Conservation (phyloP, 2,329 filamentous ascomycete genomes). For the Botrytis byssoidea region DNA sequence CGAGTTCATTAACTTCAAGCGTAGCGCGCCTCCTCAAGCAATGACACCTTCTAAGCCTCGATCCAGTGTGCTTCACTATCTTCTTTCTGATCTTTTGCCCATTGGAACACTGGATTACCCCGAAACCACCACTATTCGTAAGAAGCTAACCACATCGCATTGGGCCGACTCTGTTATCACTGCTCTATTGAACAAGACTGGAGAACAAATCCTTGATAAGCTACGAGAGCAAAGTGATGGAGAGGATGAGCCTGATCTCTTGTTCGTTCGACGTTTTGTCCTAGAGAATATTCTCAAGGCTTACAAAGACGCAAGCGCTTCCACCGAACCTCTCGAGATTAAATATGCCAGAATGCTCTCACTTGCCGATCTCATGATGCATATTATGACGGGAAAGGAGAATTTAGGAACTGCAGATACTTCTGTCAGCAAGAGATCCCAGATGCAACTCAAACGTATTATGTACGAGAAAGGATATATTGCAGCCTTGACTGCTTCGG, state of each 20-base stretch:
- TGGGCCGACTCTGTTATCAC: conserved; percentile 87
- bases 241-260: conserved; percentile 78
- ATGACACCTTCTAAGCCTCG: conserved; percentile 88
- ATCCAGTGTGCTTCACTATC: conserved; percentile 88
- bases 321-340: conserved; percentile 75
- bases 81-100: conserved; percentile 75
- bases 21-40: conserved; percentile 78
- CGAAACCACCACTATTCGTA: conserved; percentile 76
- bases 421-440: conserved; percentile 52
- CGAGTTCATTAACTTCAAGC: conserved; percentile 98
- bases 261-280: conserved; percentile 93
- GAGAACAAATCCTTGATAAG: conserved; percentile 66
- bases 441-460: conserved; percentile 81
- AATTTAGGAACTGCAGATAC: conserved; percentile 51
- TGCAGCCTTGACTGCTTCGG: conserved; percentile 80
- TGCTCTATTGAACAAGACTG: conserved; percentile 82
- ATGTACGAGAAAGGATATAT: conserved; percentile 99
- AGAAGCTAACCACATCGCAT: conserved; percentile 77
- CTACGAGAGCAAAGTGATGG: conserved; percentile 58
- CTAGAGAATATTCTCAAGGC: conserved; percentile 89
- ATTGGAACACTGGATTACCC: conserved; percentile 63
- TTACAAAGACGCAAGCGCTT: conserved; percentile 82
- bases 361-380: conserved; percentile 86
- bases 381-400: conserved; percentile 82
- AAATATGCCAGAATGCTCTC: conserved; percentile 87